Conservation (phyloP, 2,329 filamentous ascomycete genomes). For the Penicillium janthinellum region DNA sequence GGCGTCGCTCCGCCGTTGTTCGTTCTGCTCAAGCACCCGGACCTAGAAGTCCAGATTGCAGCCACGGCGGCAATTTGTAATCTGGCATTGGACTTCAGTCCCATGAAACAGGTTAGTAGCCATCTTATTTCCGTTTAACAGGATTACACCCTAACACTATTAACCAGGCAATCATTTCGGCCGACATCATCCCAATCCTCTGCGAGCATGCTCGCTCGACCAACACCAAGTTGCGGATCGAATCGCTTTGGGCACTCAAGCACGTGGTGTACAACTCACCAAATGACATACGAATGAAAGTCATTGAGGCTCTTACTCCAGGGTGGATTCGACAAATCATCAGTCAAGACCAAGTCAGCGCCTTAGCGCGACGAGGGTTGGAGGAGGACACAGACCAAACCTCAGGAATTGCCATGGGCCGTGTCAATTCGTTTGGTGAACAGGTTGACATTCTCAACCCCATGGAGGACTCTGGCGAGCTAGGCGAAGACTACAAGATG, state of each 20-base stretch:
- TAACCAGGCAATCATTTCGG: constrained; percentile 67
- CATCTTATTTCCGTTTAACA: neutral
- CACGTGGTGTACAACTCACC: constrained; percentile 76
- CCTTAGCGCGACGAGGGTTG: constrained; percentile 30
- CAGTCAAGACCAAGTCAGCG: constrained; percentile 54
- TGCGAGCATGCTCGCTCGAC: constrained; percentile 82
- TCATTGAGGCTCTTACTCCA: constrained; percentile 74
- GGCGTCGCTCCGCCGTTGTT: constrained; percentile 78
- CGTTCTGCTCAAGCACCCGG: constrained; percentile 70
- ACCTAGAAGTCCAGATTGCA: constrained; percentile 80
- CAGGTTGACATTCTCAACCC: constrained; percentile 63
- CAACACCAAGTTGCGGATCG: constrained; percentile 76
- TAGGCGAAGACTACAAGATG: constrained; percentile 39
- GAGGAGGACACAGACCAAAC: constrained; percentile 36
- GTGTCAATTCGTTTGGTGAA: constrained; percentile 61
- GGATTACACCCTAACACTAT: constrained; percentile 14
- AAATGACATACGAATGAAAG: constrained; percentile 72
- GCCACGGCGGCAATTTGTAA: constrained; percentile 85
- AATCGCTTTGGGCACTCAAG: constrained; percentile 91
- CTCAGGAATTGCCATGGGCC: constrained; percentile 53
- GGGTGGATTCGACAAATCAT: constrained; percentile 82
- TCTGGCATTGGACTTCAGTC: constrained; percentile 82
- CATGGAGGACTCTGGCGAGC: constrained; percentile 35
- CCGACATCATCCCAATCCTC: constrained; percentile 73
- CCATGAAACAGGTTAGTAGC: constrained; percentile 75